These are phyloP conservation scores for Jaltomata sinuosa DNA, from an alignment of 257 asterid species.

Conservation along the genomic window DNA sequence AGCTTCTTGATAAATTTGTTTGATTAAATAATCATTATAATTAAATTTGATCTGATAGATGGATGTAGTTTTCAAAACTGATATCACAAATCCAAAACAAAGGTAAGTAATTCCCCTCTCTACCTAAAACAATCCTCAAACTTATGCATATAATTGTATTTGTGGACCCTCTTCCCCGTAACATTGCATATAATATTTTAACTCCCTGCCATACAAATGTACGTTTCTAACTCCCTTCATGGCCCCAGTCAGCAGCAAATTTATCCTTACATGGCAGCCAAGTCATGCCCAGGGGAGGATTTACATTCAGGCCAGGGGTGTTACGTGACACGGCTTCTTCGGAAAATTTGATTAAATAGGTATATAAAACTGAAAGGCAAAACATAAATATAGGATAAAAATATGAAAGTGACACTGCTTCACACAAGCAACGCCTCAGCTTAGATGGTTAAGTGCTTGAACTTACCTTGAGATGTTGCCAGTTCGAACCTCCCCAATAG, in stretches of 20 bases:
- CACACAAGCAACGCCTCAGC: too few species aligned
- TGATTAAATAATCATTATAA: conserved; percentile 30
- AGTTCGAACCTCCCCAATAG: too few species aligned
- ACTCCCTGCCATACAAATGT: neutral
- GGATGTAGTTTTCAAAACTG: conserved; percentile 21
- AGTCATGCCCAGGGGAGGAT: too few species aligned
- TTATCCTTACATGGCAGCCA: conserved; percentile 20
- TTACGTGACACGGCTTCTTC: too few species aligned
- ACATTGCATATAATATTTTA: neutral
- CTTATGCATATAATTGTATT: conserved; percentile 18
- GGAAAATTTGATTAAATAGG: too few species aligned
- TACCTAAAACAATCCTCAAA: conserved; percentile 16
- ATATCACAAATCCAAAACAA: conserved; percentile 10
- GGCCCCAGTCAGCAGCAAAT: neutral
- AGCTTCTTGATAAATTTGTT: neutral
- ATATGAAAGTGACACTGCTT: too few species aligned
- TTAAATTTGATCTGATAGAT: conserved; percentile 7
- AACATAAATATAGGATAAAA: too few species aligned
- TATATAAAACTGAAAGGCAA: too few species aligned
- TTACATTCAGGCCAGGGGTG: too few species aligned
- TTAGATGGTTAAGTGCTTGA: too few species aligned
- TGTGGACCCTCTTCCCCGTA: conserved; percentile 15
- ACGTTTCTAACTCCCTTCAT: neutral
- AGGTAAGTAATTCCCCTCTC: conserved; percentile 1
- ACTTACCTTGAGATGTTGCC: too few species aligned